Evolutionary conservation across 768 basidiomycete species (phyloP).

Genomic region (Amanita pallidorosea): DNA sequence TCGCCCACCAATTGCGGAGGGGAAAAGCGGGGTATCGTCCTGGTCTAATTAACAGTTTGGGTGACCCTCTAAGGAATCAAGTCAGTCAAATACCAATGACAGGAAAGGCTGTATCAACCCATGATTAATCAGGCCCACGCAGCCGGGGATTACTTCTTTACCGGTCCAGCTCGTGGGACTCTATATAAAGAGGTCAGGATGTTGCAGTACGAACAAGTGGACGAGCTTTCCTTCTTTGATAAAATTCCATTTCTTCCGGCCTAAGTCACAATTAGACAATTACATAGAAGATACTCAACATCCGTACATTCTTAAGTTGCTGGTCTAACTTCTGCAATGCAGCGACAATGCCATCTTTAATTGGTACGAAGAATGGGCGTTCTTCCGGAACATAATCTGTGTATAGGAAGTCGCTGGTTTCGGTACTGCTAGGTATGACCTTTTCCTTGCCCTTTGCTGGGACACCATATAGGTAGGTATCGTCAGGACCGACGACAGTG

Average conservation of each 20-base stretch:
- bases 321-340: constrained; percentile 63
- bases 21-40: constrained; percentile 74
- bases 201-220: constrained; percentile 4
- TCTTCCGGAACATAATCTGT: constrained; percentile 43
- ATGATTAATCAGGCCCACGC: constrained; percentile 67
- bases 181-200: background rate
- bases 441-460: background rate
- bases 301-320: constrained; percentile 42
- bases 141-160: constrained; percentile 60
- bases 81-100: background rate
- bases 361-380: constrained; percentile 61
- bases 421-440: background rate
- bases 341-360: constrained; percentile 55
- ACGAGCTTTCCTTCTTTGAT: constrained; percentile 40
- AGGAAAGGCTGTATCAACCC: constrained; percentile 20
- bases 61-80: constrained; percentile 41
- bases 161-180: constrained; percentile 61
- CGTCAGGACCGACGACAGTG: background rate
- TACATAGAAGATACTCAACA: constrained; percentile 3
- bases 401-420: constrained; percentile 28
- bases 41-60: constrained; percentile 62
- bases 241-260: constrained; percentile 45
- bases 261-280: constrained; percentile 21
- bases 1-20: constrained; percentile 78
- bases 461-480: background rate